These are phyloP conservation scores for Fusarium cyanostomum DNA, from an alignment of 2,329 filamentous ascomycete genomes.

Conservation along the genomic window DNA sequence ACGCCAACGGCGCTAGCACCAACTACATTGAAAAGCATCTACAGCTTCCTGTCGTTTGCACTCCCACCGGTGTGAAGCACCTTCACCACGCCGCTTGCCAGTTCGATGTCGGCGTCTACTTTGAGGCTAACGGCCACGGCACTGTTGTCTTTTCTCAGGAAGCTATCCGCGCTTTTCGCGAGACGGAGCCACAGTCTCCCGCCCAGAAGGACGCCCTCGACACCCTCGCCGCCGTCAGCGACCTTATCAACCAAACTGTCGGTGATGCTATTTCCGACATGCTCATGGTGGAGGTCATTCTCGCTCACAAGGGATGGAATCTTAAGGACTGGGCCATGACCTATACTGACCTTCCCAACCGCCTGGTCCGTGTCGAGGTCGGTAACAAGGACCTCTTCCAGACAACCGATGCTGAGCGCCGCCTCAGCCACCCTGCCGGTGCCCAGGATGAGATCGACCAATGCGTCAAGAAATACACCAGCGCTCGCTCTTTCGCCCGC, in stretches of 20 bases:
- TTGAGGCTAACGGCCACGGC: conserved; percentile 97
- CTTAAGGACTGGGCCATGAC: conserved; percentile 91
- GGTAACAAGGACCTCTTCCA: conserved; percentile 88
- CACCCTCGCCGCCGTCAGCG: conserved; percentile 81
- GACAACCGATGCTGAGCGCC: conserved; percentile 91
- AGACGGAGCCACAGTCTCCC: conserved; percentile 85
- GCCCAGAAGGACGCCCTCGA: conserved; percentile 91
- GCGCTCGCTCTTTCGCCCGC: conserved; percentile 88
- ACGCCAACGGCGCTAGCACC: conserved; percentile 95
- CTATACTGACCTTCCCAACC: conserved; percentile 93
- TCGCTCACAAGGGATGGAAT: conserved; percentile 93
- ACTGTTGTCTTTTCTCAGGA: conserved; percentile 93
- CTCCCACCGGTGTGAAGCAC: conserved; percentile 95
- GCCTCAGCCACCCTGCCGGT: conserved; percentile 80
- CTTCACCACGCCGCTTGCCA: conserved; percentile 95
- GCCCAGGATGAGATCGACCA: conserved; percentile 88
- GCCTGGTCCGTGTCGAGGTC: conserved; percentile 92
- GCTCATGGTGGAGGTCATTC: conserved; percentile 93
- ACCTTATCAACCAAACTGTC: conserved; percentile 98
- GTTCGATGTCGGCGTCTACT: conserved; percentile 97
- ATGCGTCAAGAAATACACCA: conserved; percentile 88
- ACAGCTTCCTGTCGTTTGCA: conserved; percentile 90
- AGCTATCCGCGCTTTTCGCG: conserved; percentile 80
- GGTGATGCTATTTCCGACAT: conserved; percentile 96
- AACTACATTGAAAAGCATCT: conserved; percentile 90